Evolutionary conservation across 2,329 filamentous ascomycete species (phyloP), one percentile per base, ranked within the genome.

Genomic region (Alternaria brassicae): DNA sequence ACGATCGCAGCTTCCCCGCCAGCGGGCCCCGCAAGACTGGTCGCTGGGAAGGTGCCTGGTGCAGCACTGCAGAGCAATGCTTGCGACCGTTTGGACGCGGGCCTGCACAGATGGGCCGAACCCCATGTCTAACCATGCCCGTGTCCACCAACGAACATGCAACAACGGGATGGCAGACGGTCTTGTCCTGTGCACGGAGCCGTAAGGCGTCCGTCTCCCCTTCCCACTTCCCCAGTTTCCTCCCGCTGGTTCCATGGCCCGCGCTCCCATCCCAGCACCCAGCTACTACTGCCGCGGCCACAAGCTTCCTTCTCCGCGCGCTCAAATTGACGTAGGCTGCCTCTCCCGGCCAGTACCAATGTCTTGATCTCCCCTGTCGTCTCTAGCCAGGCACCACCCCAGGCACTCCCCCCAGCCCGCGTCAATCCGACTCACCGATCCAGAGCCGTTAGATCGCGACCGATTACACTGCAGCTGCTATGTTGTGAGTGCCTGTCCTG

Each of bases 401-500:
- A 37, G 34, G 6, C 36, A 37, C 30, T 49, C 49, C 44, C 44
- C 52, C 56, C 40, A 48, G 44, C 13, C 28, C 36, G 36, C 17
- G 9, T 19, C 36, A 12, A 39, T 39, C 44, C 40, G 40, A 42
- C 27, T 42, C 48, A 30, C 53, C 48, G 42, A 60, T 68, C 53
- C 62, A 68, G 66, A 68, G 56, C 65, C 58, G 36, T 44, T 28
- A 53, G 30, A n/a, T 60, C 28, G 61, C 52, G 52, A 50, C 58
- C 69, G 63, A 68, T 71, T 70, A 69, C 72, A 58, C 66, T 58
- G 65, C 65, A 63, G 62, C 65, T 53, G 63, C 69, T 62, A 77
- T 77, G 74, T 77, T 77, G 74, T 77, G 60, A 77, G 74, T 76
- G 25, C 30, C 44, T 36, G 30, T 52, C 56, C 61, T 49, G 39